phyloP scores from a whole-genome alignment of 345 rosid genomes.

The Mallotus nudiflorus region DNA sequence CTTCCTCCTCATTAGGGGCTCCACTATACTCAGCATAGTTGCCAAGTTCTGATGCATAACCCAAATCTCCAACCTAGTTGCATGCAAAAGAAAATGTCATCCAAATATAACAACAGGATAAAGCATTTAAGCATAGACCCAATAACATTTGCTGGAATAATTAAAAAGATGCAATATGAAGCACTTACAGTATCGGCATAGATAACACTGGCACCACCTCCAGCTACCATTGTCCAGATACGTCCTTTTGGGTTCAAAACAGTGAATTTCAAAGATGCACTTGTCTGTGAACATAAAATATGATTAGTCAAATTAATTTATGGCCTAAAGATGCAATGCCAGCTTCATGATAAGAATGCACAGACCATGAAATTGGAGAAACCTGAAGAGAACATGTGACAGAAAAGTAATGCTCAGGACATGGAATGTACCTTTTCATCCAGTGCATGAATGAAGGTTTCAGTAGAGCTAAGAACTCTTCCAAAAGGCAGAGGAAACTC shows the following conservation, averaged over 20 bases:
- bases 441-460: constrained; percentile 74
- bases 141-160: background rate
- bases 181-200: constrained; percentile 88
- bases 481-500: constrained; percentile 97
- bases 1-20: constrained; percentile 98
- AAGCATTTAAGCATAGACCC: background rate
- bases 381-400: background rate
- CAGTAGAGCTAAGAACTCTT: constrained; percentile 79
- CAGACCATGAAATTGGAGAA: background rate
- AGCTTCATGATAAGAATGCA: background rate
- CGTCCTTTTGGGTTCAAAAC: constrained; percentile 93
- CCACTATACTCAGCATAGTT: constrained; percentile 99
- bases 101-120: background rate
- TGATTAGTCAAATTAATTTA: background rate
- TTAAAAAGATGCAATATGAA: constrained; percentile 4
- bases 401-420: background rate
- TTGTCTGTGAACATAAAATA: constrained; percentile 57
- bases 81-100: background rate
- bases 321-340: background rate
- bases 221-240: constrained; percentile 99
- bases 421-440: constrained; percentile 81
- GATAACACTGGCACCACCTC: constrained; percentile 98
- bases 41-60: constrained; percentile 94
- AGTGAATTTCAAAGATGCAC: constrained; percentile 94
- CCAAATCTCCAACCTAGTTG: constrained; percentile 93